These are phyloP conservation scores for Trichoderma koningiopsis DNA, from an alignment of 2,329 filamentous ascomycete species.

Conservation along the genomic window DNA sequence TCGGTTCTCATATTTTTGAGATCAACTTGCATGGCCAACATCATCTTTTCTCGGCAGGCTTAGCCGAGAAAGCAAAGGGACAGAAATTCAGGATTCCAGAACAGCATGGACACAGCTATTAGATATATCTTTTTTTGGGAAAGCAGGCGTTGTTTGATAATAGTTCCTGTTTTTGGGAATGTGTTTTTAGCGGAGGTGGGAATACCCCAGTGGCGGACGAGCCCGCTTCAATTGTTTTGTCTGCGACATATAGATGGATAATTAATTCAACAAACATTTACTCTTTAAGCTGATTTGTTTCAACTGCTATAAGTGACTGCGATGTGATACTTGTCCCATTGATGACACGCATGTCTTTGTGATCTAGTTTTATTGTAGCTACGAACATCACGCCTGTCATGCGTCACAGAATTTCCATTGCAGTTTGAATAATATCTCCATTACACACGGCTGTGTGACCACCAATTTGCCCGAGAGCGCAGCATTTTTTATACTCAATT, in stretches of 20 bases:
- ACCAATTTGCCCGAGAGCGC: no score
- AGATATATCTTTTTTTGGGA: slow-evolving; percentile 5
- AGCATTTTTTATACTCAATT: no score
- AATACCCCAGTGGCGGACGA: slow-evolving; percentile 16
- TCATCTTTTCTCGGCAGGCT: neutral
- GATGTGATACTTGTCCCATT: neutral
- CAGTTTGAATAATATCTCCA: no score
- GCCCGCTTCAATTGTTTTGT: neutral
- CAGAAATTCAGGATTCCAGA: slow-evolving; percentile 11
- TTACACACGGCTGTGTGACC: no score
- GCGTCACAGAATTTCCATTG: no score
- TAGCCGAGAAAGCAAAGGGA: neutral
- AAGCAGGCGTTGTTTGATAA: slow-evolving; percentile 4
- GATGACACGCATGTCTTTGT: neutral
- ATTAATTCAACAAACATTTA: neutral
- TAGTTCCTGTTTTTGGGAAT: neutral
- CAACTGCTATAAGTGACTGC: neutral
- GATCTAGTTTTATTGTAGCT: neutral
- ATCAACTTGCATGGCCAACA: slow-evolving; percentile 11
- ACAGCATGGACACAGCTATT: neutral
- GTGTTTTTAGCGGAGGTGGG: neutral
- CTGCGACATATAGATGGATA: neutral
- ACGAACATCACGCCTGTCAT: no score
- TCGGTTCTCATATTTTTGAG: neutral
- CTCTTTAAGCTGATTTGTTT: neutral